Evolutionary conservation across 495 filamentous ascomycete species (phyloP).

Genomic region (Podospora fimiseda): DNA sequence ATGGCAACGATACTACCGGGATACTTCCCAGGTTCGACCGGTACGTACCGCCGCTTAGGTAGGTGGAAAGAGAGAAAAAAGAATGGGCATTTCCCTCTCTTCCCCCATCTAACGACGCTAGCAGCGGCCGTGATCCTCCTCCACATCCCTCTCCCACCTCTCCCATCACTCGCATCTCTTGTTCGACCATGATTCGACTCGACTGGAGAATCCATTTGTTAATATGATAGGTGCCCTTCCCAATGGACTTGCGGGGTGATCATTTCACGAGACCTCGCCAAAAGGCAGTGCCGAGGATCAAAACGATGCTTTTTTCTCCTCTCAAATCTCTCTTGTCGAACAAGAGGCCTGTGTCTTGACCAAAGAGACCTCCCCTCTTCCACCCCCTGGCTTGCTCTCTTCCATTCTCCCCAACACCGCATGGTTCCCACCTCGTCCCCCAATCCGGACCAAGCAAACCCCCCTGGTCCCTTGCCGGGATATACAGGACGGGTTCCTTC

Average conservation of each 20-base stretch:
- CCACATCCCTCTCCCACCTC: slow-evolving; percentile 1
- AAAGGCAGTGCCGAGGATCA: background rate
- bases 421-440: slow-evolving; percentile 13
- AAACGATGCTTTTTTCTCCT: background rate
- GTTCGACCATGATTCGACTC: background rate
- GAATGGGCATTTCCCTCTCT: slow-evolving; percentile 5
- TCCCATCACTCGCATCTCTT: background rate
- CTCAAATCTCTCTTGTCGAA: background rate
- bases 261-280: background rate
- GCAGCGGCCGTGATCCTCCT: slow-evolving; percentile 7
- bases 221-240: background rate
- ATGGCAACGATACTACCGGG: background rate
- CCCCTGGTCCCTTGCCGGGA: slow-evolving; percentile 24
- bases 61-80: background rate
- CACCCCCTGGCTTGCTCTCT: slow-evolving; percentile 12
- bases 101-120: slow-evolving; percentile 11
- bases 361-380: slow-evolving; percentile 4
- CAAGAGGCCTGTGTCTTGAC: no score
- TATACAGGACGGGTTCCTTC: slow-evolving; percentile 15
- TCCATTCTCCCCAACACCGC: slow-evolving; percentile 15
- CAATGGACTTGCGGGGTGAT: no score
- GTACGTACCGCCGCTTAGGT: background rate
- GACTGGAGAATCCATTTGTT: background rate
- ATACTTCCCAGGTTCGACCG: background rate
- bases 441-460: slow-evolving; percentile 8